Evolutionary conservation across 2,329 filamentous ascomycete genomes (phyloP), one percentile per base, ranked within the genome.

Genomic region (Fusarium anguioides): DNA sequence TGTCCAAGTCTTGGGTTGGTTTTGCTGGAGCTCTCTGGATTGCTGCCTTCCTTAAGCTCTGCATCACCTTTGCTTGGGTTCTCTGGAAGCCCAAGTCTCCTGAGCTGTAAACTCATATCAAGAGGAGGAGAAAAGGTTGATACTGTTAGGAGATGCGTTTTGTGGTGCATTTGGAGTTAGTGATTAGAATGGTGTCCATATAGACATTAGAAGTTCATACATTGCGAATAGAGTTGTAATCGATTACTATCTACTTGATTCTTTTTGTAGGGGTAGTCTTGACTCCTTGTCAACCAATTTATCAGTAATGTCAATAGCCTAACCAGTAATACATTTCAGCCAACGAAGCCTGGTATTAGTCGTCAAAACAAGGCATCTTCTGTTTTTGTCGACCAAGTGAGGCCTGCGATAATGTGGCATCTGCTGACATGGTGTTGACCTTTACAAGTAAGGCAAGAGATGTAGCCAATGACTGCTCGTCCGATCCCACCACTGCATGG

Each of bases 11-110:
- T 1, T 74, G 72, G 72, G 66, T 52, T 31, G 72, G 72, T 0
- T 74, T 74, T 4, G 66, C 72, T 3, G 72, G 72, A 5, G 59
- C 71, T n/a, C 64, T 74, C 2, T 74, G 72, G 72, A 74, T 74
- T 27, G 72, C 72, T 1, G 56, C 71, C 8, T 74, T 74, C 23
- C 49, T 74, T 8, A 74, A 74, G 60, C 4, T 65, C 21, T 56
- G 61, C n/a, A 71, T 74, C 2, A 58, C 48, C 0, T 40, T 68
- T 21, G 62, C 71, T 0, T 74, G 72, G 72, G 27, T 51, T 8
- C 18, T 74, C 8, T 74, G 72, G 72, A 73, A 69, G 55, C 66
- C 71, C 12, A 74, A 69, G 57, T 45, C 49, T 17, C 20, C 18
- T 5, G 58, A 18, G 10, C 12, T 52, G 10, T 60, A 27, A 18